Evolutionary conservation across 805 yeast genomes (phyloP).

Genomic region (Metschnikowia lochheadii): DNA sequence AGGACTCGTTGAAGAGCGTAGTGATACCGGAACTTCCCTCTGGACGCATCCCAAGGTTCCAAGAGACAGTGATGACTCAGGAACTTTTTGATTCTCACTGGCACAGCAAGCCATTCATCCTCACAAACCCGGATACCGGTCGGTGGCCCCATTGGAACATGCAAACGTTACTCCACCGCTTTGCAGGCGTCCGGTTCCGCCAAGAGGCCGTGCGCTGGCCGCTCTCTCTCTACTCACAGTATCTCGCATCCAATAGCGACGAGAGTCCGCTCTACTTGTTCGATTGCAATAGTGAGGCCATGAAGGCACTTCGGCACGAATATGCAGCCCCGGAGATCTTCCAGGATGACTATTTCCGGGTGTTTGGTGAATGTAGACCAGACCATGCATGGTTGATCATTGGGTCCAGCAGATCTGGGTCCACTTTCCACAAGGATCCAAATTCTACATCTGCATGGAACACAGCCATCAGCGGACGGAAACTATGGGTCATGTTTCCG

Average conservation of each 20-base stretch:
- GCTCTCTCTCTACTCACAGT: constrained; percentile 54
- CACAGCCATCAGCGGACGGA: constrained; percentile 66
- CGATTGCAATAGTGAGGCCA: constrained; percentile 74
- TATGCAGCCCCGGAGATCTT: constrained; percentile 54
- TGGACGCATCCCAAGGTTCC: constrained; percentile 52
- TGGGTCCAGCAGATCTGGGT: constrained; percentile 80
- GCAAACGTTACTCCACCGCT: constrained; percentile 44
- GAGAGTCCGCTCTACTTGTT: constrained; percentile 84
- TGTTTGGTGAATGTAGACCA: constrained; percentile 66
- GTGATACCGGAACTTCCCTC: constrained; percentile 19
- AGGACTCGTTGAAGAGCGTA: constrained; percentile 14
- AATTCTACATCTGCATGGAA: constrained; percentile 92
- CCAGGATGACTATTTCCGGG: constrained; percentile 55
- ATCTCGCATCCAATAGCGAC: constrained; percentile 59
- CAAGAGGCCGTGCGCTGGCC: constrained; percentile 88
- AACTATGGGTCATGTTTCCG: constrained; percentile 87
- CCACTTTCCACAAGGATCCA: constrained; percentile 92
- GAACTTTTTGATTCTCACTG: constrained; percentile 45
- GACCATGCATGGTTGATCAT: constrained; percentile 90
- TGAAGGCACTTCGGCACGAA: constrained; percentile 50
- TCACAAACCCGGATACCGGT: constrained; percentile 28
- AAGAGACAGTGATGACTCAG: constrained; percentile 39
- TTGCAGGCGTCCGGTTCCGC: constrained; percentile 61
- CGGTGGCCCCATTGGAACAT: constrained; percentile 71
- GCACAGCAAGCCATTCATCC: constrained; percentile 62